Percentiles rank a stretch among this genome's conserved stretches.
Evolutionary conservation across 352 stramenopile species (phyloP).

Genomic region (Halophytophthora polymorphica): DNA sequence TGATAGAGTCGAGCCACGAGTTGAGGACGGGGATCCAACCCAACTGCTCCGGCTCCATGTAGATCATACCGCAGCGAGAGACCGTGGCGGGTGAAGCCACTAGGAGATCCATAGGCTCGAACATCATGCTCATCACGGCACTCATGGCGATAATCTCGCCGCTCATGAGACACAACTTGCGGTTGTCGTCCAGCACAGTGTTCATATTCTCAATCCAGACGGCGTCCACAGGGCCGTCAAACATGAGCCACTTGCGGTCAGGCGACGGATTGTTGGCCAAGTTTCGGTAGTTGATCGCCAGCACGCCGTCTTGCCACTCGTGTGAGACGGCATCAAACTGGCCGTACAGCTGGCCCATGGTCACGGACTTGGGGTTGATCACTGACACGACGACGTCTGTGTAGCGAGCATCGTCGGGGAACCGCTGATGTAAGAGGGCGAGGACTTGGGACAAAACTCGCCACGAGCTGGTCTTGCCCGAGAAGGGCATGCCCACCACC

Average conservation of each 20-base stretch:
- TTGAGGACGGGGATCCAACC: conserved; percentile 87
- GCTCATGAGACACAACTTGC: conserved; percentile 92
- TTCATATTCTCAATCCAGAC: conserved; percentile 97
- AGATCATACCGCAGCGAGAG: conserved; percentile 93
- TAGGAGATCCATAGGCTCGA: conserved; percentile 94
- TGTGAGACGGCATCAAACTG: conserved; percentile 94
- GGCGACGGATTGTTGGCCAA: conserved; percentile 72
- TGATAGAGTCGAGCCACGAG: conserved; percentile 87
- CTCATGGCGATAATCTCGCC: conserved; percentile 95
- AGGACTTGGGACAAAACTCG: conserved; percentile 90
- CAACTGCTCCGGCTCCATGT: conserved; percentile 91
- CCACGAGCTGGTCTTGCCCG: conserved; percentile 91
- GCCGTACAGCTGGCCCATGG: conserved; percentile 92
- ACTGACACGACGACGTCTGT: conserved; percentile 73
- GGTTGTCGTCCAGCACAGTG: conserved; percentile 94
- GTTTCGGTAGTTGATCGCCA: conserved; percentile 91
- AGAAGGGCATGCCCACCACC: conserved; percentile 94
- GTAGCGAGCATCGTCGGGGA: conserved; percentile 68
- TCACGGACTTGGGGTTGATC: conserved; percentile 95
- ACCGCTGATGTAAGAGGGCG: conserved; percentile 61
- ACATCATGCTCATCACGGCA: conserved; percentile 95
- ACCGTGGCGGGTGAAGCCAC: conserved; percentile 92
- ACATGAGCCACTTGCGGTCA: conserved; percentile 91
- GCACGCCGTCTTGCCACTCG: conserved; percentile 93
- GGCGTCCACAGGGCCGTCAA: conserved; percentile 91